Conservation (phyloP, 768 basidiomycete species). For the Pulveroboletus sp. region DNA sequence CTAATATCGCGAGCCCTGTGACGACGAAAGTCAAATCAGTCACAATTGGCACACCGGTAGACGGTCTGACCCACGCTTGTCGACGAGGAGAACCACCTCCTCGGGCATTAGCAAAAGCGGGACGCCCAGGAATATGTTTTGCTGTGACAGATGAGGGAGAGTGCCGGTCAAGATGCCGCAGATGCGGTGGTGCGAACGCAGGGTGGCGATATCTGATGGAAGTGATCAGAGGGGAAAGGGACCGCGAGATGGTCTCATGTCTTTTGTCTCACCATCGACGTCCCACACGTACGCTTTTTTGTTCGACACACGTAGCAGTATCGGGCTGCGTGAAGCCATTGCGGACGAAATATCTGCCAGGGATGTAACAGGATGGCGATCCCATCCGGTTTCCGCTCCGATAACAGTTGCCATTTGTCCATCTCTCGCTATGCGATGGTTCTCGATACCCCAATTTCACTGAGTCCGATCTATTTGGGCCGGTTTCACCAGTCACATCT, state of each 20-base stretch:
- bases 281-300: slow-evolving; percentile 87
- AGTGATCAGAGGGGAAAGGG: neutral
- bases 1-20: slow-evolving; percentile 68
- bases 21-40: neutral
- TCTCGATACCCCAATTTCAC: too few relatives aligned
- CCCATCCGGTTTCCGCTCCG: slow-evolving; percentile 19
- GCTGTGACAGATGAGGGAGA: slow-evolving; percentile 89
- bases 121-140: slow-evolving; percentile 94
- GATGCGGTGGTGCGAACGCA: slow-evolving; percentile 77
- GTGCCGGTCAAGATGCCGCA: slow-evolving; percentile 88
- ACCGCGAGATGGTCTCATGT: neutral
- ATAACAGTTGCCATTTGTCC: too few relatives aligned
- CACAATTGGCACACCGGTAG: neutral
- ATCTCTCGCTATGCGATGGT: too few relatives aligned
- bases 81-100: slow-evolving; percentile 83
- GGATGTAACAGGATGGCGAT: neutral
- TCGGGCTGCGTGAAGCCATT: slow-evolving; percentile 23
- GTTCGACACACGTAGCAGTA: slow-evolving; percentile 71
- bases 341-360: neutral
- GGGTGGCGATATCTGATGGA: slow-evolving; percentile 63
- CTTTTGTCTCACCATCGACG: slow-evolving; percentile 55
- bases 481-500: too few relatives aligned
- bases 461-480: too few relatives aligned
- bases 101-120: slow-evolving; percentile 87
- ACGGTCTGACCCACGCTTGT: slow-evolving; percentile 52